Conservation (phyloP, 2,329 filamentous ascomycete species). For the Arthrobotrys sphaeroides region DNA sequence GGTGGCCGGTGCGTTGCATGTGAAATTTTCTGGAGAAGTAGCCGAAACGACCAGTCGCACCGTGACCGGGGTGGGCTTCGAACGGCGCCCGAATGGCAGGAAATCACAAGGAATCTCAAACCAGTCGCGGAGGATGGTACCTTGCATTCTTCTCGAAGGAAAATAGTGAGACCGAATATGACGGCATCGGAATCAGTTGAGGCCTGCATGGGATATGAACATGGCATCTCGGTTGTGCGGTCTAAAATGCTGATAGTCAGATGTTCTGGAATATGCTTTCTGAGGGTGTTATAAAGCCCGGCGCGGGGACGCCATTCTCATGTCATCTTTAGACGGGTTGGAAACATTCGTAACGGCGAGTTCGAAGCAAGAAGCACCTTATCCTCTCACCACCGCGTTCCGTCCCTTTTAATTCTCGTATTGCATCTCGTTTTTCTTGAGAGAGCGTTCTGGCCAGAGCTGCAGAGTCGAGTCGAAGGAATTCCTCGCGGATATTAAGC, state of each 20-base stretch:
- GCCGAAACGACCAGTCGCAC: slow-evolving; percentile 45
- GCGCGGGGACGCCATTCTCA: slow-evolving; percentile 42
- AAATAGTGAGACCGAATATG: slow-evolving; percentile 15
- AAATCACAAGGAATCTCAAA: slow-evolving; percentile 34
- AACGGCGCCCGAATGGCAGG: slow-evolving; percentile 33
- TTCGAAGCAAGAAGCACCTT: slow-evolving; percentile 34
- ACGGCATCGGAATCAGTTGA: slow-evolving; percentile 42
- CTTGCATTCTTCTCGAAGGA: slow-evolving; percentile 39
- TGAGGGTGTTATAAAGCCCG: slow-evolving; percentile 33
- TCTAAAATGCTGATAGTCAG: slow-evolving; percentile 47
- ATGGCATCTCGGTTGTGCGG: slow-evolving; percentile 52
- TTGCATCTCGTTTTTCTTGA: slow-evolving; percentile 12
- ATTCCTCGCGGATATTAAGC: slow-evolving; percentile 4
- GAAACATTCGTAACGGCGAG: not conserved
- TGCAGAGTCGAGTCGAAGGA: slow-evolving; percentile 6
- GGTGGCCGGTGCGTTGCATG: slow-evolving; percentile 39
- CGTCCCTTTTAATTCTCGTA: not conserved
- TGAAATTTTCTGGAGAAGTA: slow-evolving; percentile 42
- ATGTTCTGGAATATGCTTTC: slow-evolving; percentile 9
- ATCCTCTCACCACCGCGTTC: slow-evolving; percentile 33
- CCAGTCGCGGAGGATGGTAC: slow-evolving; percentile 20
- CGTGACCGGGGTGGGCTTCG: slow-evolving; percentile 30
- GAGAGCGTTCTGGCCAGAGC: slow-evolving; percentile 17
- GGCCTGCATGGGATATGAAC: slow-evolving; percentile 25
- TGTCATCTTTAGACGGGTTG: slow-evolving; percentile 27